Base-by-base conservation (phyloP, 1,284 basidiomycete species). In the Pseudozyma hubeiensis region DNA sequence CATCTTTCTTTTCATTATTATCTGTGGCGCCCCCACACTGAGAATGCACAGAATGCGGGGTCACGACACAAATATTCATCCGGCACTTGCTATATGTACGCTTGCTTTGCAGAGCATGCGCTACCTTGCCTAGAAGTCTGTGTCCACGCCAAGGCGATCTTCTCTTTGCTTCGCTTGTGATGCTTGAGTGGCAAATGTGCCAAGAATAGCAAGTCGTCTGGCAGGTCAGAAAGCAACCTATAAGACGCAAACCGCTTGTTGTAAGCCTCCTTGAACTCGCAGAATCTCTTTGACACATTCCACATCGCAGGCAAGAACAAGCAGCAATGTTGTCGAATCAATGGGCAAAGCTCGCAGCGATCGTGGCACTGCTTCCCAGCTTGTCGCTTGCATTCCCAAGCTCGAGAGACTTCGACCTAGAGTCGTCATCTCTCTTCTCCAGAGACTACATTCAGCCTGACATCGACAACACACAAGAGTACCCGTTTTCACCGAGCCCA, bases 391-490 rank as follows among this genome's bases (percentile, higher is more conserved):
- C 66, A 19, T 51, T 71, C 11, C 68, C 68, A 1, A 54, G 61
- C 47, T 43, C 52, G 29, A 49, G 53, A 33, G 68, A 65, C 47
- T 62, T 62, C n/a, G 34, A 58, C 31, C 59, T 94, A 80, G 96
- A 99, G 75, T 88, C 98, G 1, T 97, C 94, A 83, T 92, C 97
- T 63, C 88, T 99, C 8, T 90, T 97, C 49, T 94, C 94, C 1
- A 98, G 96, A 77, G 96, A 99, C 84, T 98, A 98, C 86, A 90
- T 98, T 31, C 94, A 96, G 76, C 94, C 94, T 1, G 64, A 63
- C 44, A 43, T 64, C 5, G 64, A 73, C 56, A 52, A 54, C 40
- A 53, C 52, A 24, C 50, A 48, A 35, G 30, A 53, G 5, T 53
- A 56, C 40, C 40, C 60, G 10, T 68, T 60, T 29, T 44, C 52